A percentile compares a stretch with the other conserved stretches of the same genome.
Evolutionary conservation across 768 basidiomycete species (phyloP).

Genomic region (Tulasnella sp.): DNA sequence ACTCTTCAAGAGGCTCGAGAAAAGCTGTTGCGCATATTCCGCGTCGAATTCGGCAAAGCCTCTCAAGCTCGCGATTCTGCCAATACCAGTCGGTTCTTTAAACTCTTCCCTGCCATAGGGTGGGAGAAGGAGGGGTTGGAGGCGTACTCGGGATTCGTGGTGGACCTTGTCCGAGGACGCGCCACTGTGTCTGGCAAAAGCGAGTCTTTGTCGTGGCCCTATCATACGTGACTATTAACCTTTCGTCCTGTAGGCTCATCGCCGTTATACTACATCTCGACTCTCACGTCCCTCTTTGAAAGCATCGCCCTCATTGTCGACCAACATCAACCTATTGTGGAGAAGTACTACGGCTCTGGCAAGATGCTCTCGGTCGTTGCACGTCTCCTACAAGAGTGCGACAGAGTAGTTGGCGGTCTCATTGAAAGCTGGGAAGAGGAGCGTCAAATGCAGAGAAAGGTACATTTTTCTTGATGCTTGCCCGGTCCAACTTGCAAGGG

Average conservation of each 20-base stretch:
- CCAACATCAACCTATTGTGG: constrained; percentile 95
- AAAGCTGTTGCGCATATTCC: constrained; percentile 68
- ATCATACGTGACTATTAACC: background rate
- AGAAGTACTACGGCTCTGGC: constrained; percentile 91
- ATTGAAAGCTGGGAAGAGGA: constrained; percentile 90
- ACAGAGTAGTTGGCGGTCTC: constrained; percentile 67
- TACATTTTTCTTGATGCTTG: constrained; percentile 25
- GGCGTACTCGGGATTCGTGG: constrained; percentile 87
- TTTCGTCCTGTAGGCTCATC: constrained; percentile 60
- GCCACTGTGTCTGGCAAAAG: constrained; percentile 76
- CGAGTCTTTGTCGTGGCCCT: constrained; percentile 31
- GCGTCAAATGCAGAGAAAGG: constrained; percentile 72
- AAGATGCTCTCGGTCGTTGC: constrained; percentile 77
- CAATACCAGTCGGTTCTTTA: constrained; percentile 89
- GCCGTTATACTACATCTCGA: constrained; percentile 82
- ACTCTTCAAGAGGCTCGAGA: constrained; percentile 69
- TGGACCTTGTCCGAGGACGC: constrained; percentile 75
- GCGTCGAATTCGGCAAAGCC: constrained; percentile 71
- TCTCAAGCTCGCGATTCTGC: constrained; percentile 74
- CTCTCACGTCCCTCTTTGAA: constrained; percentile 87
- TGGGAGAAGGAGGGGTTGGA: constrained; percentile 89
- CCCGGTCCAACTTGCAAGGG: background rate
- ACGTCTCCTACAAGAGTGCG: constrained; percentile 75
- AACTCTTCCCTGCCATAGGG: constrained; percentile 90
- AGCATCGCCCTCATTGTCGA: constrained; percentile 92